Conservation (phyloP, 2,329 filamentous ascomycete genomes). For the Colletotrichum liriopes region DNA sequence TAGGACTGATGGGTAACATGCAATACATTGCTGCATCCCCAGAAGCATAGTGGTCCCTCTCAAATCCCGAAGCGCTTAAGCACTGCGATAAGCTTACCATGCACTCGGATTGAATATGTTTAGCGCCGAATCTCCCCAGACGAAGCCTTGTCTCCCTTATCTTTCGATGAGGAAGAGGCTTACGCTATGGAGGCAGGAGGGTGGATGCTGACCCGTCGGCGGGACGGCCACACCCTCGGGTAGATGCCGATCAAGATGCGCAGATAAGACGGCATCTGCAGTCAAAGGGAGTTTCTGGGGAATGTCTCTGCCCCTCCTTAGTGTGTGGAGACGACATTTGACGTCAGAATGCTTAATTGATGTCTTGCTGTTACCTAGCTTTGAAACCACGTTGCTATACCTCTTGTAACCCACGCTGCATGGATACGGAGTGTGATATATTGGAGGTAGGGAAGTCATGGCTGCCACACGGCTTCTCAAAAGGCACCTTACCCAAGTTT, state of each 20-base stretch:
- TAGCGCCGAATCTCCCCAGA: slow-evolving; percentile 10
- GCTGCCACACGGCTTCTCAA: no score
- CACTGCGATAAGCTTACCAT: not conserved
- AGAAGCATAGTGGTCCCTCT: not conserved
- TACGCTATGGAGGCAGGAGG: not conserved
- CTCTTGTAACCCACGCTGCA: not conserved
- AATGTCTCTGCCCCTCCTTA: not conserved
- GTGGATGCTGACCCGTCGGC: not conserved
- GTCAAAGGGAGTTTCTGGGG: not conserved
- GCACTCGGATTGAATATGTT: not conserved
- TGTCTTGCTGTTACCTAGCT: not conserved
- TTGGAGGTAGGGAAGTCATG: not conserved
- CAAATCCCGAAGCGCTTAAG: not conserved
- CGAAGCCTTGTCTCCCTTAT: slow-evolving; percentile 1
- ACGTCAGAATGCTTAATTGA: slow-evolving; percentile 1
- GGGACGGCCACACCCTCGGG: slow-evolving; percentile 1
- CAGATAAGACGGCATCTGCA: slow-evolving; percentile 8
- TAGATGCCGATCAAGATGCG: slow-evolving; percentile 1
- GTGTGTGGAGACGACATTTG: not conserved
- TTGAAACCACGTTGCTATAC: not conserved
- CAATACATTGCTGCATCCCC: not conserved
- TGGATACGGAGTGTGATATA: not conserved
- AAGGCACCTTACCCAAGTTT: no score
- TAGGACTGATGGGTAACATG: not conserved
- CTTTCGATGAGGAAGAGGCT: not conserved